Evolutionary conservation across 345 rosid species (phyloP).

Genomic region (Eucalyptus curtisii): DNA sequence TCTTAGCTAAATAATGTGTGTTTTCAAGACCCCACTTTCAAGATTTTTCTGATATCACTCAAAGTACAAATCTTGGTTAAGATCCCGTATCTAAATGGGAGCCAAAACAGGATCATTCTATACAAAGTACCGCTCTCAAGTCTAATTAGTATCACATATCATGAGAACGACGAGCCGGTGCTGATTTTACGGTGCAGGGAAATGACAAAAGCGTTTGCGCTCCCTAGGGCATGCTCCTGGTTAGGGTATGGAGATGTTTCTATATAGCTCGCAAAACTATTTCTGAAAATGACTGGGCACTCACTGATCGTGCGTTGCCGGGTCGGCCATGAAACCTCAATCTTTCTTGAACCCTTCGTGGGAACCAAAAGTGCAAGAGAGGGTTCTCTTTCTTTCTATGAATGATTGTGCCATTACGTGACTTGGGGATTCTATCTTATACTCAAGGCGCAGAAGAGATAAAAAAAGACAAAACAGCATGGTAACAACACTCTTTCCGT

Average conservation of each 20-base stretch:
- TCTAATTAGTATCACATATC: neutral
- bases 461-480: neutral
- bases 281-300: neutral
- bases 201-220: neutral
- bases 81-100: neutral
- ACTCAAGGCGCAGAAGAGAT: neutral
- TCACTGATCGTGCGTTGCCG: neutral
- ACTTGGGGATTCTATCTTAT: neutral
- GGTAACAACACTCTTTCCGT: neutral
- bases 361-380: neutral
- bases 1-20: neutral
- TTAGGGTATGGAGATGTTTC: neutral
- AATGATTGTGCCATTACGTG: neutral
- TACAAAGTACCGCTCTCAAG: neutral
- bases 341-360: neutral
- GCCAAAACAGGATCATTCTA: neutral
- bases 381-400: neutral
- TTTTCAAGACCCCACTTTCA: neutral
- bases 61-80: neutral
- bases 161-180: neutral
- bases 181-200: neutral
- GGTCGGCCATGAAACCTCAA: neutral
- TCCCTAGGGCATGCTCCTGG: neutral
- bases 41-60: neutral
- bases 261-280: neutral